Conservation (phyloP, 1,284 basidiomycete species). For the Ceratobasidium sp. region DNA sequence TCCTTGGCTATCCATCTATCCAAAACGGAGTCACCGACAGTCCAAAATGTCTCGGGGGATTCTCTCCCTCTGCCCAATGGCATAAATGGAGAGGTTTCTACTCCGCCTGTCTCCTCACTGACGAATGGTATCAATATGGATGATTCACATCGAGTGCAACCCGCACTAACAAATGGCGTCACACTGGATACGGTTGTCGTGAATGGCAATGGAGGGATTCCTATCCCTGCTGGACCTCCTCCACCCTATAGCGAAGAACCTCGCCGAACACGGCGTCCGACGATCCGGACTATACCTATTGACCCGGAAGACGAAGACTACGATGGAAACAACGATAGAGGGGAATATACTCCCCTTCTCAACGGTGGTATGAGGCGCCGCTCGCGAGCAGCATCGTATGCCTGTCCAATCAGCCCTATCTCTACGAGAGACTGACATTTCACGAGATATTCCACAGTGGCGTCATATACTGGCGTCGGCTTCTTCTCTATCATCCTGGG, state of each 20-base stretch:
- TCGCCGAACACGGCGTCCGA: slow-evolving; percentile 18
- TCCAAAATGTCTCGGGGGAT: neutral
- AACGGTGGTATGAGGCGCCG: neutral
- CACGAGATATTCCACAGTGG: slow-evolving; percentile 19
- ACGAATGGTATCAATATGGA: neutral
- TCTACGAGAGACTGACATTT: neutral
- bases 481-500: neutral
- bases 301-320: slow-evolving; percentile 3
- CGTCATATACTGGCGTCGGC: slow-evolving; percentile 24
- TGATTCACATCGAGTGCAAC: neutral
- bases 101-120: too few species aligned
- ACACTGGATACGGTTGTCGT: neutral
- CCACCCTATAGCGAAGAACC: slow-evolving; percentile 33
- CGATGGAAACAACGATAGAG: slow-evolving; percentile 10
- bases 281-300: neutral
- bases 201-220: neutral
- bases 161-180: neutral
- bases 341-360: slow-evolving; percentile 14
- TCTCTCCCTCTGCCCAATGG: slow-evolving; percentile 2
- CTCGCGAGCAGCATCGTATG: slow-evolving; percentile 27
- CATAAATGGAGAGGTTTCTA: neutral
- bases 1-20: neutral
- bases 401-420: neutral
- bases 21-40: slow-evolving; percentile 32
- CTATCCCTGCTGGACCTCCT: slow-evolving; percentile 10